phyloP scores from a whole-genome alignment of 2,329 filamentous ascomycete species.

The Polychaeton citri region DNA sequence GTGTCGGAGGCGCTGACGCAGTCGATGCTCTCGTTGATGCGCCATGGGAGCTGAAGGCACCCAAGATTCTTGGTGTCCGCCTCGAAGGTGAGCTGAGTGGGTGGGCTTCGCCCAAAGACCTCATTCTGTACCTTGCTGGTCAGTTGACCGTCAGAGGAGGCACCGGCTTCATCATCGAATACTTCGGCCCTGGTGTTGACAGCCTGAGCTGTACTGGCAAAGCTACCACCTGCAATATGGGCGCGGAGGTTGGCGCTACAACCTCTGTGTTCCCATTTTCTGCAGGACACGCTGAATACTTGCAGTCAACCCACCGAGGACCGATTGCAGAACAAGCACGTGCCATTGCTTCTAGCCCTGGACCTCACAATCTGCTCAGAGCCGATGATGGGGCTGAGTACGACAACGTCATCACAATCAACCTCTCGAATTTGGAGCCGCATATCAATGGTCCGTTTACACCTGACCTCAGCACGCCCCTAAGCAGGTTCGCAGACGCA shows the following conservation, averaged over 20 bases:
- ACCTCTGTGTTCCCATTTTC: conserved; percentile 94
- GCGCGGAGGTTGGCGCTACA: conserved; percentile 83
- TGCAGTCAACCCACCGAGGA: conserved; percentile 66
- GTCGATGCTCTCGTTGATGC: conserved; percentile 93
- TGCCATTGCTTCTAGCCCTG: conserved; percentile 44
- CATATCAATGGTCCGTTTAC: conserved; percentile 97
- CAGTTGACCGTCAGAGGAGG: conserved; percentile 79
- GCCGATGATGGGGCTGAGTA: conserved; percentile 77
- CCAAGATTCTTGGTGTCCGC: conserved; percentile 74
- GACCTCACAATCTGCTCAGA: conserved; percentile 52
- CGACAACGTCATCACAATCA: conserved; percentile 80
- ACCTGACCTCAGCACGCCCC: conserved; percentile 81
- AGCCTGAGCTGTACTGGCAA: conserved; percentile 85
- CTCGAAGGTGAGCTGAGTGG: conserved; percentile 72
- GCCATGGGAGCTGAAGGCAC: conserved; percentile 95
- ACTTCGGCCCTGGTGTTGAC: conserved; percentile 69
- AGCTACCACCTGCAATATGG: conserved; percentile 87
- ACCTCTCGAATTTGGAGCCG: conserved; percentile 81
- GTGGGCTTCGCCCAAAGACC: conserved; percentile 91
- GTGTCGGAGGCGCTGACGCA: conserved; percentile 91
- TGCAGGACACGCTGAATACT: conserved; percentile 64
- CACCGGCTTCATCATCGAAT: conserved; percentile 84
- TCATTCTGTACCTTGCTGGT: conserved; percentile 82
- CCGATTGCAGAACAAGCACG: conserved; percentile 56
- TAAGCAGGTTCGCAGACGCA: conserved; percentile 77